Conservation (phyloP, 441 rosid species). For the Corymbia calophylla region DNA sequence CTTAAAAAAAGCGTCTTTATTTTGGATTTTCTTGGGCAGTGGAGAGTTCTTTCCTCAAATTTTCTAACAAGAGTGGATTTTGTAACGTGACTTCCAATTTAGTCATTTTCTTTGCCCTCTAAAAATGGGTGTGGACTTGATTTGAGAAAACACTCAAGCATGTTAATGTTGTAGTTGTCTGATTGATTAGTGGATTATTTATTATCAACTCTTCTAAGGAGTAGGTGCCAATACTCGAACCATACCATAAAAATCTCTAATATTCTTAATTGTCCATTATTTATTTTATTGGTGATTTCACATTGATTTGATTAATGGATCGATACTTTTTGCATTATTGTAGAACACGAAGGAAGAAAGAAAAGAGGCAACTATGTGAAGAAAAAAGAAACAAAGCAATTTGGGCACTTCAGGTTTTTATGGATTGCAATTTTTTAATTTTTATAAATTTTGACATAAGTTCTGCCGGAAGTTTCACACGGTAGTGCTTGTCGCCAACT, state of each 20-base stretch:
- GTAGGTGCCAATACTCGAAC: not conserved
- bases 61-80: too few relatives aligned
- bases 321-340: not conserved
- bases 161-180: too few relatives aligned
- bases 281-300: not conserved
- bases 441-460: not conserved
- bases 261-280: not conserved
- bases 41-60: too few relatives aligned
- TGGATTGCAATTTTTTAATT: not conserved
- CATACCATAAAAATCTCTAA: too few relatives aligned
- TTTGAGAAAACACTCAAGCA: too few relatives aligned
- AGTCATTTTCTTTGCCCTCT: too few relatives aligned
- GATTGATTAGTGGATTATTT: not conserved
- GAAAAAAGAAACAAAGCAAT: not conserved
- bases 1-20: too few relatives aligned
- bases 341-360: not conserved
- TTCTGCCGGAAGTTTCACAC: fast-evolving
- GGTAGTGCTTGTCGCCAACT: not conserved
- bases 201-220: not conserved
- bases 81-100: too few relatives aligned
- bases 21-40: too few relatives aligned
- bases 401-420: not conserved
- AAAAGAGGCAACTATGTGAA: not conserved
- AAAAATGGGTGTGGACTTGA: too few relatives aligned
- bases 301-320: not conserved